A percentile compares a stretch with the other conserved stretches of the same genome.
phyloP scores from a whole-genome alignment of 2,329 filamentous ascomycete genomes.

The Rhytidhysteron rufulum region DNA sequence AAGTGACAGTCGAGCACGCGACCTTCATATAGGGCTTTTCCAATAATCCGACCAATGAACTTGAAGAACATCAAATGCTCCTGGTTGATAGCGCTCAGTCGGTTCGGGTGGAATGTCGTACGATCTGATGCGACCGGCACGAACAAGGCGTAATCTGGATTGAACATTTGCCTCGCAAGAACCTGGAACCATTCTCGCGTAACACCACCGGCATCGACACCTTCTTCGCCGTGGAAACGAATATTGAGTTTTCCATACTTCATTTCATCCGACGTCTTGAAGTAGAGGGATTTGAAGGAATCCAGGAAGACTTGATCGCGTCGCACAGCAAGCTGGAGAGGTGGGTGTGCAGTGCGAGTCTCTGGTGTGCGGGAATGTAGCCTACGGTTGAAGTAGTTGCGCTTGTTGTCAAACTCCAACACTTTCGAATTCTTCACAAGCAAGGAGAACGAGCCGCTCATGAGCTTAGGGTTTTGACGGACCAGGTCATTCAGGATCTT shows the following conservation, averaged over 20 bases:
- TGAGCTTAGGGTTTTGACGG: constrained; percentile 92
- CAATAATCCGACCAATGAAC: constrained; percentile 97
- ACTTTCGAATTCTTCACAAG: constrained; percentile 99
- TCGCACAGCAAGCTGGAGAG: constrained; percentile 83
- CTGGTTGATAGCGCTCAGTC: constrained; percentile 86
- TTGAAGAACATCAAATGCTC: constrained; percentile 99
- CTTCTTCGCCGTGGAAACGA: constrained; percentile 94
- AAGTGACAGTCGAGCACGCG: constrained; percentile 97
- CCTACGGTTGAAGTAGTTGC: constrained; percentile 95
- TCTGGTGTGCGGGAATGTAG: constrained; percentile 74
- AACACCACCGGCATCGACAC: constrained; percentile 94
- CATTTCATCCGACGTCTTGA: constrained; percentile 94
- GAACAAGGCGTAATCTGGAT: constrained; percentile 94
- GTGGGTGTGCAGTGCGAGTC: constrained; percentile 66
- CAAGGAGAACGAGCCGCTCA: constrained; percentile 96
- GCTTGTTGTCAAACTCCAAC: constrained; percentile 98
- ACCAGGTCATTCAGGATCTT: constrained; percentile 98
- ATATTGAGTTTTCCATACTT: constrained; percentile 99
- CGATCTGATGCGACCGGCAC: constrained; percentile 94
- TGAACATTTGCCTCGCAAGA: constrained; percentile 96
- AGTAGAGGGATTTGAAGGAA: constrained; percentile 97
- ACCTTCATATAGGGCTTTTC: constrained; percentile 94
- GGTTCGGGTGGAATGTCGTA: constrained; percentile 98
- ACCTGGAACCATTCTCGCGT: constrained; percentile 99
- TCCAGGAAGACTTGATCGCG: constrained; percentile 96